These are phyloP conservation scores for Sanghuangporus weigelae DNA, from an alignment of 1,284 basidiomycete genomes.

Conservation along the genomic window DNA sequence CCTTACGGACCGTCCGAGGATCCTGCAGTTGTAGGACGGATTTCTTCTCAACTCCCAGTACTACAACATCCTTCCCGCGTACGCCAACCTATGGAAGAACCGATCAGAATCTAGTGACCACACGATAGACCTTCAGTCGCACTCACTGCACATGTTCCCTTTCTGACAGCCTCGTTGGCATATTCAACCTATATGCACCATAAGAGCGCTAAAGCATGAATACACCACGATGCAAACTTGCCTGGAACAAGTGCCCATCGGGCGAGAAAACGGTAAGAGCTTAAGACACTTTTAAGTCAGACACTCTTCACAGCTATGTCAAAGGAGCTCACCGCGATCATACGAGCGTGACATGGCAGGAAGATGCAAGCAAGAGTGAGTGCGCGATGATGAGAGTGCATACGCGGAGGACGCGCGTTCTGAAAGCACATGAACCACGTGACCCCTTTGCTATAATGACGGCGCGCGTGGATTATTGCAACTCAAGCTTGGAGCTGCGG, in stretches of 20 bases:
- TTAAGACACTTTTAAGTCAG: slow-evolving; percentile 28
- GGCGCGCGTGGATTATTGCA: too few species aligned
- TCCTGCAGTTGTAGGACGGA: slow-evolving; percentile 97
- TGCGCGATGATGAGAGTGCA: slow-evolving; percentile 16
- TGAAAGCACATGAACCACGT: background rate
- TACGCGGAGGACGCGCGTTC: slow-evolving; percentile 47
- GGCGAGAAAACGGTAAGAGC: slow-evolving; percentile 94
- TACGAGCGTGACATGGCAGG: slow-evolving; percentile 66
- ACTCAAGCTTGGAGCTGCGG: background rate
- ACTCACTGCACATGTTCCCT: slow-evolving; percentile 94
- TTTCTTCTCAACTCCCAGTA: slow-evolving; percentile 99
- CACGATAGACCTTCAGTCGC: background rate
- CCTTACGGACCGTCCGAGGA: slow-evolving; percentile 95
- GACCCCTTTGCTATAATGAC: background rate
- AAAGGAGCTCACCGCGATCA: slow-evolving; percentile 58
- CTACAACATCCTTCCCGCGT: slow-evolving; percentile 90
- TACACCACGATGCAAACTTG: slow-evolving; percentile 26
- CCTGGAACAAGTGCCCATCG: slow-evolving; percentile 92
- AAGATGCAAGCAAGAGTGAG: slow-evolving; percentile 11
- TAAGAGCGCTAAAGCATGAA: background rate
- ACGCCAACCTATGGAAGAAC: slow-evolving; percentile 77
- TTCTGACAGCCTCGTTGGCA: slow-evolving; percentile 92
- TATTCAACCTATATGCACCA: slow-evolving; percentile 81
- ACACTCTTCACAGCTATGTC: background rate
- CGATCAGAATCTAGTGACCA: background rate